phyloP scores from a whole-genome alignment of 495 filamentous ascomycete genomes.

The Penicillium herquei region DNA sequence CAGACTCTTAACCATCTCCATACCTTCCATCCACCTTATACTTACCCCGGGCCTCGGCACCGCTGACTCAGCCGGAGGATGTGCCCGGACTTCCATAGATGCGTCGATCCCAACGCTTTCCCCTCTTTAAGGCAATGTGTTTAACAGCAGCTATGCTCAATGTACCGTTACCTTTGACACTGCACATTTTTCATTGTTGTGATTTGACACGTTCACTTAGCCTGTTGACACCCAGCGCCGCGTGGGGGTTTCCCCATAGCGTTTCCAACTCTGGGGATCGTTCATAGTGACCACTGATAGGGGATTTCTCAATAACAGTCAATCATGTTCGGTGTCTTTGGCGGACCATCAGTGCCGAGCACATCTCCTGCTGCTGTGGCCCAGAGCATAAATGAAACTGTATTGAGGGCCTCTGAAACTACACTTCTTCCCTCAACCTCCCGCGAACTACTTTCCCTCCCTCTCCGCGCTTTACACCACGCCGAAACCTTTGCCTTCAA shows the following conservation, averaged over 20 bases:
- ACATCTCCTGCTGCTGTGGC: conserved; percentile 15
- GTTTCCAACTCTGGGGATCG: conserved; percentile 20
- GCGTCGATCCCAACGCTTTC: neutral
- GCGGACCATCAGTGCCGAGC: conserved; percentile 17
- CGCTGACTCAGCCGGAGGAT: conserved; percentile 3
- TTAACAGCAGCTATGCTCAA: conserved; percentile 2
- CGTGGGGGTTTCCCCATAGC: conserved; percentile 17
- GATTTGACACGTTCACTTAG: neutral
- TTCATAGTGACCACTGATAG: conserved; percentile 19
- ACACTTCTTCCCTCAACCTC: conserved; percentile 33
- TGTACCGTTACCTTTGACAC: neutral
- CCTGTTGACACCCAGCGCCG: neutral
- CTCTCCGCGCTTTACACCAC: conserved; percentile 38
- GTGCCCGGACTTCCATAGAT: neutral
- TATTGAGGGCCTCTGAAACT: conserved; percentile 16
- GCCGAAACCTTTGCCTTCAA: conserved; percentile 38
- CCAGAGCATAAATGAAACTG: conserved; percentile 15
- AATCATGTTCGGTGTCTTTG: conserved; percentile 25
- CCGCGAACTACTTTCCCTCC: conserved; percentile 33
- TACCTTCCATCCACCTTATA: too few relatives aligned
- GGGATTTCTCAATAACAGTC: neutral
- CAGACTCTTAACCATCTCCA: too few relatives aligned
- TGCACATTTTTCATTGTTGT: neutral
- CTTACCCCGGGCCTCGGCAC: neutral
- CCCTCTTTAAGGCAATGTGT: neutral